These are phyloP conservation scores for Magnaporthales sp. DNA, from an alignment of 2,329 filamentous ascomycete genomes.

Conservation along the genomic window DNA sequence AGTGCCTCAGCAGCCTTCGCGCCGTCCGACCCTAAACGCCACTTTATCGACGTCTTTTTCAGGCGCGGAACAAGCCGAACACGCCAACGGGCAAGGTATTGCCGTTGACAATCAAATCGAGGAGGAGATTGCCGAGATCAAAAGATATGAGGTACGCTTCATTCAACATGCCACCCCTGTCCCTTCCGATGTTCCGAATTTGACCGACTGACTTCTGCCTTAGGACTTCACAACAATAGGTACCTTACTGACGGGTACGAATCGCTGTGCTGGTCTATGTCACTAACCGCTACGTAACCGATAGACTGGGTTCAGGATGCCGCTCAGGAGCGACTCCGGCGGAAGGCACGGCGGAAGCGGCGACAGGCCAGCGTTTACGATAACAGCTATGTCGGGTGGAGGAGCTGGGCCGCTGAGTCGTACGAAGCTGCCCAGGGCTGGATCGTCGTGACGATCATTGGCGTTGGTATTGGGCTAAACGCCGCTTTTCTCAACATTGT, in stretches of 20 bases:
- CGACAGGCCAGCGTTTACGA: constrained; percentile 66
- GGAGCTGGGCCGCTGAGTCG: constrained; percentile 70
- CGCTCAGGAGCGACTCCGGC: constrained; percentile 75
- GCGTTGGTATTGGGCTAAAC: constrained; percentile 86
- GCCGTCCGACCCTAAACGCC: constrained; percentile 50
- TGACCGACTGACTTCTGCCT: constrained; percentile 5
- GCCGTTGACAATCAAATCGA: constrained; percentile 64
- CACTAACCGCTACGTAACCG: constrained; percentile 13
- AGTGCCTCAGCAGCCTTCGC: constrained; percentile 14
- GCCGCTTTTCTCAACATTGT: constrained; percentile 90
- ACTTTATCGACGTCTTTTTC: constrained; percentile 62
- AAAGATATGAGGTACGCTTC: constrained; percentile 70
- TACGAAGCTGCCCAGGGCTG: constrained; percentile 97
- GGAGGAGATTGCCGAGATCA: constrained; percentile 96
- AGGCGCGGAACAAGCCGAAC: constrained; percentile 53
- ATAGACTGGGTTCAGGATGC: constrained; percentile 98
- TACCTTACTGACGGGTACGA: constrained; percentile 22
- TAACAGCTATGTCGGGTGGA: constrained; percentile 61
- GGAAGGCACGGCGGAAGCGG: constrained; percentile 61
- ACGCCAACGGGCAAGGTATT: constrained; percentile 35
- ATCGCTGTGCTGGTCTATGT: constrained; percentile 5
- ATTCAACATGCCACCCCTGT: neutral
- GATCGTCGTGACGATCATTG: constrained; percentile 93
- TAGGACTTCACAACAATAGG: constrained; percentile 91
- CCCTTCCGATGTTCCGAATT: constrained; percentile 2